Base-by-base conservation (phyloP, 306 rosid genomes). In the Aeschynomene evenia region DNA sequence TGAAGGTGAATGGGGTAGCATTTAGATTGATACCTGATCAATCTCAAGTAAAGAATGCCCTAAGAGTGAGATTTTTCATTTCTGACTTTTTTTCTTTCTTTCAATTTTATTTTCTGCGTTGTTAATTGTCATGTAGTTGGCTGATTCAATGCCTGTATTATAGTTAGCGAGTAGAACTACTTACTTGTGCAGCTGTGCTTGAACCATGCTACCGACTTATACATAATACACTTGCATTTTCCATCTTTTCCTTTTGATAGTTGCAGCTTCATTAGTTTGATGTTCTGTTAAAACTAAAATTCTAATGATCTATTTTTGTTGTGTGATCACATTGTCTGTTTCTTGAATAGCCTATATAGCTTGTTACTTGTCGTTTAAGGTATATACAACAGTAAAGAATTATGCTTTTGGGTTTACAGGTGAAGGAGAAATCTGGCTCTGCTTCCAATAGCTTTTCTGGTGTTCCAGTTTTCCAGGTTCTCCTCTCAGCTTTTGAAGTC, bases 381-480 rank as follows among this genome's bases (percentile, higher is more conserved):
- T n/a, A n/a, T 68, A 14, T 29, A 51, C 5, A 57, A 51, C 5
- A 57, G 54, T 46, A 77, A 59, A 66, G 56, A 15, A 33, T 9
- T 54, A 29, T 64, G 37, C 28, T 66, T 58, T 10, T 56, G 45
- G 45, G 51, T 76, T 40, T 79, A 43, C 78, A 93, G 98, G 98
- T 80, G 79, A 88, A 78, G 72, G 89, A 88, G 71, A 86, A 73
- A 79, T 84, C 77, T 63, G 98, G 97, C 49, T 8, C 79, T 73
- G 56, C 83, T 66, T 85, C 89, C 48, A 71, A 67, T 68, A 86
- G 74, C 56, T 93, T 93, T 80, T 26, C 83, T 23, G 97, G 98
- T 9, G 89, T 93, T 76, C 98, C 97, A 36, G 91, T 90, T 77
- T 93, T 90, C 81, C 96, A 93, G 98, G 98, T 93, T 85, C 49